Base-by-base conservation (phyloP, 139 green algal genomes). In the Coccomyxa sp. region DNA sequence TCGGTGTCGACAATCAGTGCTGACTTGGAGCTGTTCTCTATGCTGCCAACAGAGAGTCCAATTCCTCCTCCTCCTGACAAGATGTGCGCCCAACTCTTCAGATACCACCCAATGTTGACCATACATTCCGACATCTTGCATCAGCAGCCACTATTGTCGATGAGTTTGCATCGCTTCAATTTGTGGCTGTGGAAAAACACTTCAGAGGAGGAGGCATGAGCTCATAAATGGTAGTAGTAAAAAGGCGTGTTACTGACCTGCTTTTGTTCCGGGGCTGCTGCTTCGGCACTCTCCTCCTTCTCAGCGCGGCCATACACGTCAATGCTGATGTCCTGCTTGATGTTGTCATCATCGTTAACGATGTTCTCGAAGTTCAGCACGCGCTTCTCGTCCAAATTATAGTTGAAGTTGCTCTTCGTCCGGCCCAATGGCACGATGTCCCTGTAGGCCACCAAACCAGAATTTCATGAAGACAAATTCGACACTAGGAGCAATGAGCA, bases 281-380 rank as follows among this genome's bases (percentile, higher is more conserved):
- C 27, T 21, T 82, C 79, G 11, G 74, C 77, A 0, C 79, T 82
- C 32, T 86, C 84, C 58, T 88, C 89, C 66, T 91, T 83, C 16
- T 83, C 82, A 30, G 85, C 84, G 63, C 89, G 81, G 51, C 83
- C 83, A 58, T 86, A 86, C 67, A 86, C 95, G 83, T 98, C 95
- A 67, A 98, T 98, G 80, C 82, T 92, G 60, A 98, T 90, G 86
- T 98, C 93, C 90, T 98, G 95, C 83, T 98, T 98, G 86, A 98
- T 92, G 90, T 98, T 98, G 90, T 98, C 95, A 13, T 89, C 87
- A 79, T 98, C 95, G 23, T 86, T 92, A 12, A 98, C 95, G 0
- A 95, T 86, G 76, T 97, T 94, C 66, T 96, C 95, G 74, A 95
- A 87, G 86, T 98, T 98, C 9, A 98, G 88, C 79, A 98, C 90